Base-by-base conservation (phyloP, 169 alveolate species). In the Cryptosporidium parvum region DNA sequence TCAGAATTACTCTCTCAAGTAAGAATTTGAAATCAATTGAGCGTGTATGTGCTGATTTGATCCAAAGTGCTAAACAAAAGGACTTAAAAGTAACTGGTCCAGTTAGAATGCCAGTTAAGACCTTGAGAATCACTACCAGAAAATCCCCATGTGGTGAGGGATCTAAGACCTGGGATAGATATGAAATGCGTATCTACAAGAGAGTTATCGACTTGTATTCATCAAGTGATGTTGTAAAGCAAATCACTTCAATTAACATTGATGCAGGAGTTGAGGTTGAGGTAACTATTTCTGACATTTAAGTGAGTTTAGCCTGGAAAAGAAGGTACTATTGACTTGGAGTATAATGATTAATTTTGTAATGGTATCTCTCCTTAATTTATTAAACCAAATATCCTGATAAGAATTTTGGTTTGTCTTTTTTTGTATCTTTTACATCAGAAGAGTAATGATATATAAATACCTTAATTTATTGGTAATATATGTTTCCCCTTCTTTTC, bases 91-190 rank as follows among this genome's bases (percentile, higher is more conserved):
- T 96, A 35, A 93, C 94, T 21, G 99, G 99, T 75, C 99, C 99
- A 42, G 99, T 97, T 84, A 95, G 99, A 91, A 95, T 97, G 93
- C 99, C 99, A 31, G 98, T 98, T 53, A 97, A 96, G 96, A 96
- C 96, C 85, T 96, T 98, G 56, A 96, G 97, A 86, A 95, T 98
- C 85, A 97, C 99, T 85, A 96, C 98, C 42, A 94, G 99, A 84
- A 98, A 97, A 94, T 95, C 99, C 42, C 99, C 99, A 29, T 97
- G 99, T 91, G 99, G 99, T 51, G 99, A 98, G 93, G 99, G 99
- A 75, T 97, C 99, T 67, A 97, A 97, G 95, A 98, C 99, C 53
- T 98, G 98, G 98, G 99, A 98, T 92, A 95, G 99, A 91, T 97
- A 95, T 93, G 99, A 97, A 95, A 93, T 98, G 97, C 96, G 99